Evolutionary conservation across 805 yeast species (phyloP), one percentile per base, ranked within the genome.

Genomic region (Ogataea sp.): DNA sequence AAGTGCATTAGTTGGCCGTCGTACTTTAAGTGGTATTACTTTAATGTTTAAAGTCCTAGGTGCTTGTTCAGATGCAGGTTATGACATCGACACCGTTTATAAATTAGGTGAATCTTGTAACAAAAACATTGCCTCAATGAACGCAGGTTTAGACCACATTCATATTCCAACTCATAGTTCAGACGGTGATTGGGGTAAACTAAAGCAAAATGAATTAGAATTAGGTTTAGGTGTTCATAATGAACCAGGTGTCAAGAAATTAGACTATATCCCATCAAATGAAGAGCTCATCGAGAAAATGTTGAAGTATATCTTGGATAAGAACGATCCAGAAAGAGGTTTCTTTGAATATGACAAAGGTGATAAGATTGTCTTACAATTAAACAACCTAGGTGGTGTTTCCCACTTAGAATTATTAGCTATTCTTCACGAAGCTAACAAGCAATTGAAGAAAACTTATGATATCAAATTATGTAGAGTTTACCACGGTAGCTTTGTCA

Each of bases 161-260:
- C 65, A 60, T 40, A 59, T 62, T 27, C 64, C 68, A 15, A 64
- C 65, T 8, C 64, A 61, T 33, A 43, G 38, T 25, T 40, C 40
- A 17, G 38, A 43, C n/a, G 29, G 40, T 1, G 45, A 50, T 27
- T 52, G 52, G 51, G 56, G 56, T 10, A 48, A 51, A 34, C 44
- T 62, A 37, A 53, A 46, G 14, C 47, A 47, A 10, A 52, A 53
- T 38, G 56, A 62, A 42, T 46, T 59, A 21, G 68, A 63, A 37
- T 46, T 62, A 21, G 67, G 68, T 8, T 46, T 63, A 14, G 67
- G 68, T 16, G 63, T 63, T 34, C 70, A 64, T 42, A 64, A 63
- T 43, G 70, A 64, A 43, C 66, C 67, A 0, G 66, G 66, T 17
- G 62, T 59, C 9, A 43, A 49, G 25, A 61, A 60, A 41, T 34